phyloP scores from a whole-genome alignment of 495 filamentous ascomycete genomes.

The Talaromyces stipitatus region DNA sequence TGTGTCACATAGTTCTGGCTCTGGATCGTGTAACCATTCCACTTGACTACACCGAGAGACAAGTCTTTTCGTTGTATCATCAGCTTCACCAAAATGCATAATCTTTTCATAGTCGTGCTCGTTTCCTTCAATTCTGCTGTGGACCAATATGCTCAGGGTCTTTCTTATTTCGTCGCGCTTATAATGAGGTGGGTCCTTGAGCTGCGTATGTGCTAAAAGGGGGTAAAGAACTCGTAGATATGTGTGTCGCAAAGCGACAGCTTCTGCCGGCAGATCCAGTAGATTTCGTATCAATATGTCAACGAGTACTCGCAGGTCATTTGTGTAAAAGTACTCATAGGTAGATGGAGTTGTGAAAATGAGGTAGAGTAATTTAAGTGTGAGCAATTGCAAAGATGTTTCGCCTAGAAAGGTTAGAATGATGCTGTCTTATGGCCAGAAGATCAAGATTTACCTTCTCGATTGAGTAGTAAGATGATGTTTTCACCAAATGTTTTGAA shows the following conservation, averaged over 20 bases:
- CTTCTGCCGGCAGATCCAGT: constrained; percentile 79
- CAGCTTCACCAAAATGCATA: constrained; percentile 81
- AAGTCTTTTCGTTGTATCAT: constrained; percentile 81
- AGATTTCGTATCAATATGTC: constrained; percentile 96
- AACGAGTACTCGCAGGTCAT: constrained; percentile 87
- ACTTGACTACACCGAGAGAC: constrained; percentile 75
- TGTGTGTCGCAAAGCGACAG: constrained; percentile 79
- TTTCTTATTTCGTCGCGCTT: constrained; percentile 80
- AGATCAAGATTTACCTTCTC: constrained; percentile 56
- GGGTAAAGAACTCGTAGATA: constrained; percentile 95
- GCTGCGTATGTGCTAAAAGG: constrained; percentile 81
- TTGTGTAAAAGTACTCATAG: constrained; percentile 97
- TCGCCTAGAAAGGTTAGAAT: constrained; percentile 45
- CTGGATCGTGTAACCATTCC: constrained; percentile 61
- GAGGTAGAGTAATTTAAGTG: constrained; percentile 89
- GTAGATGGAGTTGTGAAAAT: constrained; percentile 87
- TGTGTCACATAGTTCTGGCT: constrained; percentile 11
- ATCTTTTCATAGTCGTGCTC: constrained; percentile 38
- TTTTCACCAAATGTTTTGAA: constrained; percentile 98
- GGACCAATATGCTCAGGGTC: constrained; percentile 59
- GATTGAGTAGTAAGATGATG: constrained; percentile 90
- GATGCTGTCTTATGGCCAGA: background rate
- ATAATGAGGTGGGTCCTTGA: constrained; percentile 77
- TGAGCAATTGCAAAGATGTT: constrained; percentile 85
- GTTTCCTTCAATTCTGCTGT: constrained; percentile 27